Evolutionary conservation across 306 rosid genomes (phyloP), one percentile per base, ranked within the genome.

Genomic region (Prunus padus): DNA sequence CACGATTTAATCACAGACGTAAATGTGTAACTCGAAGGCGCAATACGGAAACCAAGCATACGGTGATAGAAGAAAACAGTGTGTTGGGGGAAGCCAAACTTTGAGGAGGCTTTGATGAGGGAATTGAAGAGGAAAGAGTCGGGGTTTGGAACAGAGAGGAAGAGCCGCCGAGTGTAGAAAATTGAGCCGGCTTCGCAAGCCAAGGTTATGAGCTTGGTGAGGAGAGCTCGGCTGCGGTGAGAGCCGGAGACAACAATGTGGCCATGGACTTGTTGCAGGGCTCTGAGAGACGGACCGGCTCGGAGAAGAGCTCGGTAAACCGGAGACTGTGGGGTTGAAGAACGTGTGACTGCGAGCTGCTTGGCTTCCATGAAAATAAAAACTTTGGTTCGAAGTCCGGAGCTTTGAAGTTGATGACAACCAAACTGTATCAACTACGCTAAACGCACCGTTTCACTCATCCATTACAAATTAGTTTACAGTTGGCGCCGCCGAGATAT

Each of bases 1-100:
- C 97, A 94, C n/a, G 98, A 87, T 76, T 94, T 94, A 79, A 94
- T 84, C 67, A 91, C 92, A 2, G 96, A 94, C 13, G 97, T 94
- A 69, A 88, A 92, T 15, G 96, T 88, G 79, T 94, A 94, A 23
- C 82, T 86, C 4, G 95, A 86, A 42, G 90, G 96, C 1, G 75
- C 26, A 56, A 82, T 70, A 28, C 77, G 65, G 0, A 86, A 83
- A 13, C 33, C 74, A 50, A 87, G 88, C 98, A 94, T 94, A 47
- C 71, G 84, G 37, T 83, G 81, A 66, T 88, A 94, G 79, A 90
- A 92, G 77, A 74, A 11, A 73, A 92, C 18, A 8, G 98, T 51
- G 75, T 92, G 90, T 3, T 57, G 56, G 22, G 96, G 74, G 67
- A 91, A 90, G 26, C 93, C 85, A 46, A 79, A 80, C 44, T 83